Base-by-base conservation (phyloP, 2,329 filamentous ascomycete species). In the Talaromyces amestolkiae region DNA sequence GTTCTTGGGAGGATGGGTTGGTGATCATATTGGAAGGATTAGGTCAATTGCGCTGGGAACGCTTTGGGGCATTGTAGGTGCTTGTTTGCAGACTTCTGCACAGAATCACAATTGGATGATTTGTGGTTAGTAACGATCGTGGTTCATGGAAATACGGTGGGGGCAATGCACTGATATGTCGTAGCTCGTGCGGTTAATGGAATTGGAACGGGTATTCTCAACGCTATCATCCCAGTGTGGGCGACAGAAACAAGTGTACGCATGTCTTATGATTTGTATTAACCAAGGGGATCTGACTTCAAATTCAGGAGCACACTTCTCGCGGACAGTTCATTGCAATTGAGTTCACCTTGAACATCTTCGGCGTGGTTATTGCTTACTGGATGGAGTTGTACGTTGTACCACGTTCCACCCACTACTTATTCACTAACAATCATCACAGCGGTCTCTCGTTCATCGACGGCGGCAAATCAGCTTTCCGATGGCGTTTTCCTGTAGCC, bases 311-410 rank as follows among this genome's bases (percentile, higher is more conserved):
- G 45, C 87, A 91, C 71, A 90, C 84, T 0, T 87, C 85, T 2
- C 84, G 90, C 47, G 90, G 90, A 6, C 83, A 87, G 58, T 90
- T 90, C 68, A 86, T 91, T 65, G 87, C 88, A 10, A 87, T 90
- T 63, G 89, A 91, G 70, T 91, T 92, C 68, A 91, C 88, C 0
- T 76, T 91, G 9, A 92, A 91, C 72, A 91, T 91, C 67, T 87
- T 90, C 58, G 89, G 89, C 70, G 87, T 91, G 0, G 85, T 88
- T 22, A 80, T 88, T 41, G 77, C 84, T 3, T 90, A 90, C 69
- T 89, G 86, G 87, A 73, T 83, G 9, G 80, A 82, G 69, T 87
- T 85, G 78, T 80, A 72, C 2, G 76, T 73, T 17, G 15, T n/a
- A 31, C 15, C 15, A 17, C 10, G 39, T 33, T 3, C 10, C 8